Conservation (phyloP, 2,329 filamentous ascomycete species). For the Podosphaera xanthii region DNA sequence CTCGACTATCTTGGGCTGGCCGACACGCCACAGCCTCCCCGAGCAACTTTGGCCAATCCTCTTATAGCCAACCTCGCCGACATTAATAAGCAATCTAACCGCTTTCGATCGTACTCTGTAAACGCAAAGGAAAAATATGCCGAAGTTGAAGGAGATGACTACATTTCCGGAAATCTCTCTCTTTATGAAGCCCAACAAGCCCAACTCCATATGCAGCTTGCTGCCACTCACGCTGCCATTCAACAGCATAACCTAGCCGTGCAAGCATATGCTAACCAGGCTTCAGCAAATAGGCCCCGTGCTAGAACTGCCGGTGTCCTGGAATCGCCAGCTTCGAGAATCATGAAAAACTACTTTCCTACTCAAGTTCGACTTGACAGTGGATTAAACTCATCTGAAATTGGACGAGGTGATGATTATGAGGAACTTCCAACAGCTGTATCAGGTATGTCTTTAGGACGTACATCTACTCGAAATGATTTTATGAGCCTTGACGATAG, state of each 20-base stretch:
- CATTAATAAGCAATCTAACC: slow-evolving; percentile 54
- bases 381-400: slow-evolving; percentile 51
- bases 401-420: slow-evolving; percentile 54
- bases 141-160: slow-evolving; percentile 63
- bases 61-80: slow-evolving; percentile 56
- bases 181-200: slow-evolving; percentile 36
- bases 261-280: slow-evolving; percentile 73
- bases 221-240: slow-evolving; percentile 46
- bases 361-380: slow-evolving; percentile 55
- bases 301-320: slow-evolving; percentile 81
- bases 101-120: slow-evolving; percentile 92
- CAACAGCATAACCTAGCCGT: slow-evolving; percentile 84
- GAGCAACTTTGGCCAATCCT: slow-evolving; percentile 49
- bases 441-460: slow-evolving; percentile 51
- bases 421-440: slow-evolving; percentile 64
- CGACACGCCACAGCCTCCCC: slow-evolving; percentile 67
- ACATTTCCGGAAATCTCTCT: slow-evolving; percentile 22
- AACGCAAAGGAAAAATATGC: slow-evolving; percentile 97
- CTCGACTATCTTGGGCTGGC: slow-evolving; percentile 88
- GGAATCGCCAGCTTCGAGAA: slow-evolving; percentile 27
- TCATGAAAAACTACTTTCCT: slow-evolving; percentile 52
- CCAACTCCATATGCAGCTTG: slow-evolving; percentile 36
- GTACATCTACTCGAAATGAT: slow-evolving; percentile 42
- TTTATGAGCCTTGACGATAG: slow-evolving; percentile 56
- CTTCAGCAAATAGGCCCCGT: slow-evolving; percentile 59